phyloP scores from a whole-genome alignment of 768 basidiomycete genomes.

The Boletus pseudopeckii region DNA sequence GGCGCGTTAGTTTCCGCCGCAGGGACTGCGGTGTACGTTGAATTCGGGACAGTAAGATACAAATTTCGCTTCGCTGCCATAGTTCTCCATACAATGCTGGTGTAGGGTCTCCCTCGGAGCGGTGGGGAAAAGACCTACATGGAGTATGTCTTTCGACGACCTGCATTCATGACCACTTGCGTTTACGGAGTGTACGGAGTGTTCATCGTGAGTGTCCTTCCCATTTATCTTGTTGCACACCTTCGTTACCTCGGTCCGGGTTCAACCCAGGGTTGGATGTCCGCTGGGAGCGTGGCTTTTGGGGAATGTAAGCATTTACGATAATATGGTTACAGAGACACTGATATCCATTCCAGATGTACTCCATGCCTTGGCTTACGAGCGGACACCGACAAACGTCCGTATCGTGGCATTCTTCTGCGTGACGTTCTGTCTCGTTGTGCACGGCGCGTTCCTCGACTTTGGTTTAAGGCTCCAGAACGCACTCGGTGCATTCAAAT shows the following conservation, averaged over 20 bases:
- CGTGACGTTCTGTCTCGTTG: conserved; percentile 51
- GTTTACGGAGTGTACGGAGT: conserved; percentile 55
- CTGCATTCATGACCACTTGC: conserved; percentile 60
- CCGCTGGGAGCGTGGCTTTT: conserved; percentile 62
- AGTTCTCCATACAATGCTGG: background rate
- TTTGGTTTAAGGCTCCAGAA: conserved; percentile 65
- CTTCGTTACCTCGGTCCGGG: background rate
- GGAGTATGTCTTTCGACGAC: conserved; percentile 63
- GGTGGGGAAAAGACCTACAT: conserved; percentile 79
- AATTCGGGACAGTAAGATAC: conserved; percentile 60
- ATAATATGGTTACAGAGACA: background rate
- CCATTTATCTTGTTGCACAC: background rate
- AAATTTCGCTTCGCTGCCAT: background rate
- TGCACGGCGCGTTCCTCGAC: conserved; percentile 52
- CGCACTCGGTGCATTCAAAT: conserved; percentile 56
- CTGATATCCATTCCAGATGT: conserved; percentile 44
- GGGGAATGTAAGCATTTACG: conserved; percentile 57
- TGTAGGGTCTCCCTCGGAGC: conserved; percentile 61
- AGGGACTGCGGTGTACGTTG: conserved; percentile 71
- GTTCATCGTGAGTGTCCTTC: conserved; percentile 44
- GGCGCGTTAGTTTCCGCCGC: conserved; percentile 62
- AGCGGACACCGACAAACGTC: conserved; percentile 43
- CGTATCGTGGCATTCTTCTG: conserved; percentile 55
- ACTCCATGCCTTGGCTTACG: conserved; percentile 49
- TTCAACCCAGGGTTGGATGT: conserved; percentile 47